Percentiles rank a stretch among this genome's conserved stretches.
These are phyloP conservation scores for Kandelia obovata DNA, from an alignment of 345 rosid species.

Conservation along the genomic window DNA sequence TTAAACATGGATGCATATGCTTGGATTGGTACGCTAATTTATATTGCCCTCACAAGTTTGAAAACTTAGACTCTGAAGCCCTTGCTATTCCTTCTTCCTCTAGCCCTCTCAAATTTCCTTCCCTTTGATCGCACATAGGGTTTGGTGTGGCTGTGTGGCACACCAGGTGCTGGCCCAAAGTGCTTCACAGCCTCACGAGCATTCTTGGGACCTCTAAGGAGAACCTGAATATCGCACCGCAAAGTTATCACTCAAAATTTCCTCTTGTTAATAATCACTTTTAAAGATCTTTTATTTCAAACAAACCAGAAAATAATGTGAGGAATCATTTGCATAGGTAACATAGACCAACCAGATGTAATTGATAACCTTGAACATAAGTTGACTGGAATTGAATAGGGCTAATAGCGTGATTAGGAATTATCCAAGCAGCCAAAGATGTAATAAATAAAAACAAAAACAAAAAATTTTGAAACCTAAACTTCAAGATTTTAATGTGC, in stretches of 20 bases:
- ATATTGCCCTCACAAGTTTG: not conserved
- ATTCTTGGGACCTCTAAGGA: constrained; percentile 30
- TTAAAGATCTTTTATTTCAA: not conserved
- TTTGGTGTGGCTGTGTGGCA: constrained; percentile 35
- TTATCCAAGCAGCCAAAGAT: too few relatives aligned
- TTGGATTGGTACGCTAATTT: too few relatives aligned
- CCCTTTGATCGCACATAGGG: constrained; percentile 33
- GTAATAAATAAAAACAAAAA: too few relatives aligned
- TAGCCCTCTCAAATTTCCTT: constrained; percentile 33
- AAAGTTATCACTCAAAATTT: not conserved
- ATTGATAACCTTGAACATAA: not conserved
- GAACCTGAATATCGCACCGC: constrained; percentile 16
- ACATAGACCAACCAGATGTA: not conserved
- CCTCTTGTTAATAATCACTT: not conserved
- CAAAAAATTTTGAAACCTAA: too few relatives aligned
- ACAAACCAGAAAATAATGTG: not conserved
- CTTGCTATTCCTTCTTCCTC: constrained; percentile 30
- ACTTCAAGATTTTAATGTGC: not conserved
- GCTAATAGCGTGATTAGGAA: too few relatives aligned
- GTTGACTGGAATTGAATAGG: not conserved
- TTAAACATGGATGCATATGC: too few relatives aligned
- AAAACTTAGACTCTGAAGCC: constrained; percentile 27
- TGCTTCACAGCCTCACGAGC: constrained; percentile 35
- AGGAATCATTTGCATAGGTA: not conserved
- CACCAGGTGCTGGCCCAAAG: constrained; percentile 39